Base-by-base conservation (phyloP, 768 basidiomycete species). In the Amyloporia xantha region DNA sequence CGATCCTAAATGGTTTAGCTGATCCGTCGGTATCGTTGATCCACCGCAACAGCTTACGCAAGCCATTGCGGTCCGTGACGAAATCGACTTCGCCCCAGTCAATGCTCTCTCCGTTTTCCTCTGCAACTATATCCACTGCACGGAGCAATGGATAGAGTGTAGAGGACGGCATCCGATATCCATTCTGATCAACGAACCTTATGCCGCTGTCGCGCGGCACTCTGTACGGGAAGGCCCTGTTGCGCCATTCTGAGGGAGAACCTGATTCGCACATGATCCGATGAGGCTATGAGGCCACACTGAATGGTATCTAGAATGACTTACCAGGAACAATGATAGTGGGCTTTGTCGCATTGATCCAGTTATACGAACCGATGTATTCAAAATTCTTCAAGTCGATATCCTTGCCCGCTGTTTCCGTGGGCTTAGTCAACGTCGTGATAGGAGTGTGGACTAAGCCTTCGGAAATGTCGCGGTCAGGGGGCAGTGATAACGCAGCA, bases 31-130 rank as follows among this genome's bases (percentile, higher is more conserved):
- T 41, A 15, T 55, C 38, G 17, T 56, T 55, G 17, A 75, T 68
- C 81, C 79, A 84, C 21, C 79, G 70, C 17, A 80, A 58, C 36
- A 88, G 66, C 61, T 84, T 85, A 21, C 84, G 72, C 15, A 87
- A 65, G 21, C 69, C 71, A 56, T 86, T 87, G 24, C 86, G 72
- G 56, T 86, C 84, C 0, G 82, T 79, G 51, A 87, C 66, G 39
- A 70, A 39, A 38, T 76, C 68, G 6, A 77, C 59, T 1, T 54
- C 35, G 36, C 65, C 60, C 67, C 71, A 73, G 45, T 70, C 65
- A 25, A 70, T 62, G 1, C 47, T 54, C 36, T 64, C 61, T 12
- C 51, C 54, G 23, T 62, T 61, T 15, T 51, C 55, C 28, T 53
- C 54, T 41, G 54, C 54, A 37, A 61, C 45, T 20, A 65, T 65